Conservation (phyloP, 139 green algal species). For the Choricystis sp. region DNA sequence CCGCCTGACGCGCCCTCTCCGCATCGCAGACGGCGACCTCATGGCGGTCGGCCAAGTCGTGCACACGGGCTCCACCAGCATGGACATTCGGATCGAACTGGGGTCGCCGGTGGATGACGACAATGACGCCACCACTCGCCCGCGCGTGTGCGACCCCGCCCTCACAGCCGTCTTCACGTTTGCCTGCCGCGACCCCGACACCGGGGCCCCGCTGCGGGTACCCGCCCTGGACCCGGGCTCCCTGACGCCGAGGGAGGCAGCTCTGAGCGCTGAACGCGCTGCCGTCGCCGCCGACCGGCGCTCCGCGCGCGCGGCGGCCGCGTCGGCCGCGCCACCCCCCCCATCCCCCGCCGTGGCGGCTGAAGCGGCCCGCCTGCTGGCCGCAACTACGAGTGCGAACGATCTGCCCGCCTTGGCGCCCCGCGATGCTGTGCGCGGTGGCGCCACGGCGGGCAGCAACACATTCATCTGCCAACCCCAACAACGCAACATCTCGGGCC, state of each 20-base stretch:
- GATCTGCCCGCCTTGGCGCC: slow-evolving; percentile 38
- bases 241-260: slow-evolving; percentile 10
- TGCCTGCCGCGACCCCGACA: slow-evolving; percentile 48
- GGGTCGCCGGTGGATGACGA: slow-evolving; percentile 14
- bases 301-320: slow-evolving; percentile 12
- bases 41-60: slow-evolving; percentile 29
- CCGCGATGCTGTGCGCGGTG: slow-evolving; percentile 24
- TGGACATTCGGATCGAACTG: slow-evolving; percentile 61
- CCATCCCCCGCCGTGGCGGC: too few species aligned
- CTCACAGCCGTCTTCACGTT: slow-evolving; percentile 52
- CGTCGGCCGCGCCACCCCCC: background rate
- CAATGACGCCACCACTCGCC: background rate
- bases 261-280: slow-evolving; percentile 26
- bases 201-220: slow-evolving; percentile 23
- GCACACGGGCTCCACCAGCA: slow-evolving; percentile 48
- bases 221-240: slow-evolving; percentile 30
- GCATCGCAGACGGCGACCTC: slow-evolving; percentile 26
- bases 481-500: slow-evolving; percentile 52
- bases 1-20: slow-evolving; percentile 17
- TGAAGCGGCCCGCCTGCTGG: background rate
- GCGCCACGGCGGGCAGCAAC: slow-evolving; percentile 40
- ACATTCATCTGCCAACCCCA: slow-evolving; percentile 66
- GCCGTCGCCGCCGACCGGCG: slow-evolving; percentile 24
- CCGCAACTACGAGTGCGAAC: slow-evolving; percentile 1
- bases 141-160: slow-evolving; percentile 11